Evolutionary conservation across 1,139 yeast genomes (phyloP), one percentile per base, ranked within the genome.

Genomic region (Martiniozyma asiatica): DNA sequence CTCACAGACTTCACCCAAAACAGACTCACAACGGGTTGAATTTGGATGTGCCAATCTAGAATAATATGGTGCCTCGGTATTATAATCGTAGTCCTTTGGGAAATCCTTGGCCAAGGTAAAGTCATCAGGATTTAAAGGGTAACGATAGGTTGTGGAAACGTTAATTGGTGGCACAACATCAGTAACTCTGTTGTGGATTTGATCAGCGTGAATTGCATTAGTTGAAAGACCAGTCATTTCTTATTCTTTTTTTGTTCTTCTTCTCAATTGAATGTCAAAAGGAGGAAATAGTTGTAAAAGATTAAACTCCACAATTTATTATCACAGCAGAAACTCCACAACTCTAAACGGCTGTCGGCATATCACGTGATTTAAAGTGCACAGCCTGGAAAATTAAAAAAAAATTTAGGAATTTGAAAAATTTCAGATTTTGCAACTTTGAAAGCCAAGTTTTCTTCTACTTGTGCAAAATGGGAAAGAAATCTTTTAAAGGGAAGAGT

Each of bases 81-180:
- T 36, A 13, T 33, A 27, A 17, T 43, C 42, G 22, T 41, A 45
- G 22, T 67, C 73, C 6, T 35, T 35, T 12, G 16, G 9, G 2
- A 43, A 45, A 14, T 41, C 45, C 15, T 34, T 34, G 5, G 65
- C 64, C 17, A 70, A 64, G n/a, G 59, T 50, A 19, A 68, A 51
- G 12, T 62, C 51, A 0, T 53, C 58, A 1, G 89, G 85, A 40
- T 81, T 66, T 2, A 61, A 49, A 15, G 67, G 56, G 52, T 85
- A 85, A 30, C 69, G 63, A 51, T 59, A 85, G 0, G 94, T 87
- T 5, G 96, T 79, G 3, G 93, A 56, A 5, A 82, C 74, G 41
- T 79, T 81, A 35, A 87, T 74, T 14, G 96, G 94, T 5, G 93
- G 75, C 0, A 77, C 72, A 9, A 78, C 80, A 44, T 78, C 89